phyloP scores from a whole-genome alignment of 1,284 basidiomycete species.

The Moesziomyces antarcticus region DNA sequence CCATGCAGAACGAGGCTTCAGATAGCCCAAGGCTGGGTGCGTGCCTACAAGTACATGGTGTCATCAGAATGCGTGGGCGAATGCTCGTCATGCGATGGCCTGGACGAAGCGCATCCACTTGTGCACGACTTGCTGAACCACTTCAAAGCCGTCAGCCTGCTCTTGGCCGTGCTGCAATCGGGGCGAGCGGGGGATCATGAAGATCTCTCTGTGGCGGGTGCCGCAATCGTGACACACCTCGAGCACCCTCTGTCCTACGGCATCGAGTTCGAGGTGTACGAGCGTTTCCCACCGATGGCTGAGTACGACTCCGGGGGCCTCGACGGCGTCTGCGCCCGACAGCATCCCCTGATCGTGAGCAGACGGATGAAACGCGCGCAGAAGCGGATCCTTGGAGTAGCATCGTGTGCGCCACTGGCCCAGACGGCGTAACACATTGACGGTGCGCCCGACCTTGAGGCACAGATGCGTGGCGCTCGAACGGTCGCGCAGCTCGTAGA shows the following conservation, averaged over 20 bases:
- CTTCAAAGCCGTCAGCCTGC: constrained; percentile 21
- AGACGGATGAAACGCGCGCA: constrained; percentile 29
- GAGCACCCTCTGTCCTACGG: constrained; percentile 23
- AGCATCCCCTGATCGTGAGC: constrained; percentile 22
- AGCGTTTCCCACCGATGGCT: constrained; percentile 56
- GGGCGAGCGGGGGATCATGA: constrained; percentile 36
- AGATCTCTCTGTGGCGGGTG: constrained; percentile 48
- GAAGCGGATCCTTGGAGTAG: constrained; percentile 42
- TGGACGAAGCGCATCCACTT: constrained; percentile 47
- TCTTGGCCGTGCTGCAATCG: neutral
- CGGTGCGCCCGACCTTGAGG: constrained; percentile 52
- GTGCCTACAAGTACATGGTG: neutral
- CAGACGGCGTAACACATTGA: constrained; percentile 43
- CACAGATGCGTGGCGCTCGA: constrained; percentile 24
- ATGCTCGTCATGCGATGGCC: neutral
- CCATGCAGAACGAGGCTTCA: too few relatives aligned
- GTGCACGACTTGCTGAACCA: constrained; percentile 9
- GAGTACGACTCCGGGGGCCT: constrained; percentile 15
- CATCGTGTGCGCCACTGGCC: constrained; percentile 49
- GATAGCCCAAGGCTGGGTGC: too few relatives aligned
- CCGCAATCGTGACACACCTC: constrained; percentile 49
- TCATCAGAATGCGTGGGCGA: neutral
- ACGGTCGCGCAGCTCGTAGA: constrained; percentile 49
- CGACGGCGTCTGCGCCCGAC: constrained; percentile 21
- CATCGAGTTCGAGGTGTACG: constrained; percentile 44